Base-by-base conservation (phyloP, 306 rosid species). In the Crotalaria pallida region DNA sequence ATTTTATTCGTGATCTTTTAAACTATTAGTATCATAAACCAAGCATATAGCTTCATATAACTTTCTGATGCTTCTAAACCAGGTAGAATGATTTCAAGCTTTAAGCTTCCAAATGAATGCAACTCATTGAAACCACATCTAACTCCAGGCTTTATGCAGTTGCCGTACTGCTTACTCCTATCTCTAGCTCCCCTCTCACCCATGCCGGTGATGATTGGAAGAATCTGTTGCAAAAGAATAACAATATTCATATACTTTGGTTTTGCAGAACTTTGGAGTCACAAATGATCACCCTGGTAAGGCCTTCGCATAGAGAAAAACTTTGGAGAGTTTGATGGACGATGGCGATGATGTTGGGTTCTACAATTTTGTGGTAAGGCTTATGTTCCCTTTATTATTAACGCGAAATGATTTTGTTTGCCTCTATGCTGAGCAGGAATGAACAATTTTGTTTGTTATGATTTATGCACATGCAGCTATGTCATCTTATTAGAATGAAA, bases 181-280 rank as follows among this genome's bases (percentile, higher is more conserved):
- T 10, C 22, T 18, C 34, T 21, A 9, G 56, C 34, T 18, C 15
- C 10, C 16, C 48, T 49, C 33, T 70, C 40, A 49, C 13, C 21
- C 22, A 60, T 67, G 63, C 53, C 38, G 8, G 61, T 40, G 45
- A 38, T 66, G 63, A 21, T 40, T 56, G 56, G 24, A 58, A 56
- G 34, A 18, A 38, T 69, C 15, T 33, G 13, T 18, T 29, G 45
- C 43, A 23, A 67, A 55, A 44, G 67, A 56, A 68, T 40, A 62
- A 36, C 43, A 58, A 9, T 31, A 8, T 56, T 51, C 29, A 0
- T 75, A 44, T 64, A 9, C 75, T 69, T 57, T 60, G 26, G 34
- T 75, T 78, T 59, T 81, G 85, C 89, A 94, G 98, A 94, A 94
- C 71, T 87, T 94, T 67, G 97, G 97, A 77, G 84, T 94, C 79